A percentile compares a stretch with the other conserved stretches of the same genome.
Conservation (phyloP, 495 filamentous ascomycete genomes). For the Xylona heveae region DNA sequence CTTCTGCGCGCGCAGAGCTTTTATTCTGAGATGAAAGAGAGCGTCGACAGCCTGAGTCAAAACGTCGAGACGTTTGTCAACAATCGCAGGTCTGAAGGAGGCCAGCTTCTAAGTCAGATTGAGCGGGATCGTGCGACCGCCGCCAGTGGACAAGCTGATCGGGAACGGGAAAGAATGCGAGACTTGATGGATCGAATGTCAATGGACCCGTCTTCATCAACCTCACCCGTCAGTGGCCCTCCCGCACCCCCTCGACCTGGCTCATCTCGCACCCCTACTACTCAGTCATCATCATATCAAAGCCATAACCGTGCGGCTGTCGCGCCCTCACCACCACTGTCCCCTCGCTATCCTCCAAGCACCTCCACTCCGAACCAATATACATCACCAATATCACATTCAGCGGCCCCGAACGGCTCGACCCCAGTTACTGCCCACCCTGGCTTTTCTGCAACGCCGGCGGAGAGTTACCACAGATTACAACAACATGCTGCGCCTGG, state of each 20-base stretch:
- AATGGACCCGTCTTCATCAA: conserved; percentile 37
- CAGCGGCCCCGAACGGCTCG: conserved; percentile 1
- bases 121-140: conserved; percentile 52
- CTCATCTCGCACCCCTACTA: too few relatives aligned
- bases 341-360: conserved; percentile 26
- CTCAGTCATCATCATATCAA: conserved; percentile 6
- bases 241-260: conserved; percentile 3
- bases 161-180: conserved; percentile 65
- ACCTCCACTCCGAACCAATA: conserved; percentile 24
- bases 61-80: conserved; percentile 95
- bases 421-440: conserved; percentile 2
- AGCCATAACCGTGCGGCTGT: conserved; percentile 6
- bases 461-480: too few relatives aligned
- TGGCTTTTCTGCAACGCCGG: neutral
- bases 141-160: conserved; percentile 55
- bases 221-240: conserved; percentile 16
- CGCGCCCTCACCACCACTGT: conserved; percentile 18
- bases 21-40: conserved; percentile 90
- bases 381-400: conserved; percentile 15
- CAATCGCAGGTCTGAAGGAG: conserved; percentile 80
- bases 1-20: conserved; percentile 72
- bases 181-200: conserved; percentile 93
- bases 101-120: conserved; percentile 70
- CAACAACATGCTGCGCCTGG: too few relatives aligned
- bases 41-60: conserved; percentile 82